These are phyloP conservation scores for Blastomyces silverae DNA, from an alignment of 2,329 filamentous ascomycete genomes.

Conservation along the genomic window DNA sequence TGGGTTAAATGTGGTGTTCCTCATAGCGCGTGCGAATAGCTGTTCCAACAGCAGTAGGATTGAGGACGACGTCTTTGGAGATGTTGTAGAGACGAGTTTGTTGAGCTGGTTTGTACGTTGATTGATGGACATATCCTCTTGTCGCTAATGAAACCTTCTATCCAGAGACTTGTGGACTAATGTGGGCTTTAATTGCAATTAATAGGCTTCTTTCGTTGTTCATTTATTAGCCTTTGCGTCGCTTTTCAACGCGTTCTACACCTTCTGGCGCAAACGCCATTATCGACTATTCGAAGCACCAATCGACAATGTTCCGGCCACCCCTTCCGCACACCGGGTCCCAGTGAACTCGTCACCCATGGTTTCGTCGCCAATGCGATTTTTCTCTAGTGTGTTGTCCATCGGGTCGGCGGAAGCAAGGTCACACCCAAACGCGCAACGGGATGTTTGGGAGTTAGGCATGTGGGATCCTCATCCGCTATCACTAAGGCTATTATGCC, in stretches of 20 bases:
- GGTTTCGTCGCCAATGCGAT: conserved; percentile 69
- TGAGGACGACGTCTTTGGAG: conserved; percentile 78
- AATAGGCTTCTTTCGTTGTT: conserved; percentile 62
- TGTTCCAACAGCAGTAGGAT: conserved; percentile 45
- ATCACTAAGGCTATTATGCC: conserved; percentile 71
- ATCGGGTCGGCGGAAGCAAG: conserved; percentile 69
- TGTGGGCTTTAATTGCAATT: conserved; percentile 5
- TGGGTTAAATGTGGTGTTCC: conserved; percentile 67
- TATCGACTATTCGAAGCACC: conserved; percentile 88
- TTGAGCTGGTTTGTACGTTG: conserved; percentile 56
- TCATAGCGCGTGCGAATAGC: conserved; percentile 75
- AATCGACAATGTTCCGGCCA: conserved; percentile 67
- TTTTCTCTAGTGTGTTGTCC: conserved; percentile 62
- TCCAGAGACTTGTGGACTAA: conserved; percentile 19
- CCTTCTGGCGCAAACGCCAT: conserved; percentile 70
- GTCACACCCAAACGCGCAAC: conserved; percentile 65
- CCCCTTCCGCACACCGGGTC: conserved; percentile 81
- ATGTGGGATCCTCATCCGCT: conserved; percentile 91
- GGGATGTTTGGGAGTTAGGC: conserved; percentile 90
- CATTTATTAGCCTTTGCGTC: conserved; percentile 62
- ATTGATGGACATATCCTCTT: background rate
- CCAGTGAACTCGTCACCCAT: conserved; percentile 77
- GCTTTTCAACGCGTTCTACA: conserved; percentile 70
- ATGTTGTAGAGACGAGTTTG: conserved; percentile 59
- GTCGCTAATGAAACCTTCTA: background rate